phyloP scores from a whole-genome alignment of 176 grass and related monocot species.

The Microstegium vimineum region DNA sequence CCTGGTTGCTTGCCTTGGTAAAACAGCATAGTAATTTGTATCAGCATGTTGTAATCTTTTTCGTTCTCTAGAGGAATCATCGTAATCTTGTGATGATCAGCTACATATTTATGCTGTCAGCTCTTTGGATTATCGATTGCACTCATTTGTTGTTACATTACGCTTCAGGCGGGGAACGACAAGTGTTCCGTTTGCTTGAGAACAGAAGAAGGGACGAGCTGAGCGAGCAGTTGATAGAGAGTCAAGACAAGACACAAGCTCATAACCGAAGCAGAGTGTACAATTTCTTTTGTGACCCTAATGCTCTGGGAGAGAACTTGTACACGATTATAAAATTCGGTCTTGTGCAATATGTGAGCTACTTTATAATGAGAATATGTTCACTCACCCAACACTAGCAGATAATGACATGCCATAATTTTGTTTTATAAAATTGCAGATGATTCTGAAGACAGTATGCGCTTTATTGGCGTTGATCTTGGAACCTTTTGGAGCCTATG shows the following conservation, averaged over 20 bases:
- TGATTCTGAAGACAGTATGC: slow-evolving; percentile 87
- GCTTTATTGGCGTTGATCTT: slow-evolving; percentile 79
- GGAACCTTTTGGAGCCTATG: slow-evolving; percentile 75
- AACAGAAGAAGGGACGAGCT: slow-evolving; percentile 54
- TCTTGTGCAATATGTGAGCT: slow-evolving; percentile 86
- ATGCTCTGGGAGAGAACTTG: slow-evolving; percentile 54
- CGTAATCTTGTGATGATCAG: not conserved
- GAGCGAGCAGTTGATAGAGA: slow-evolving; percentile 46
- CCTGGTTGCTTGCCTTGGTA: slow-evolving; percentile 88
- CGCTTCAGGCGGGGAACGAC: slow-evolving; percentile 63
- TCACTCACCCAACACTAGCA: not conserved
- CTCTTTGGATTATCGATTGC: not conserved
- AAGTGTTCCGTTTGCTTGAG: slow-evolving; percentile 69
- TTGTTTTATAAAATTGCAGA: slow-evolving; percentile 37
- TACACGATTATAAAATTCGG: slow-evolving; percentile 86
- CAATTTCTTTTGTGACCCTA: slow-evolving; percentile 59
- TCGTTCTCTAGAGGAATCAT: not conserved
- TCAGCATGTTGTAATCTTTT: not conserved
- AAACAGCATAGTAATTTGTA: not conserved
- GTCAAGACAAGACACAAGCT: slow-evolving; percentile 32
- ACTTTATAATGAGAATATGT: not conserved
- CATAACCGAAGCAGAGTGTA: not conserved
- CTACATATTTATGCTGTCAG: not conserved
- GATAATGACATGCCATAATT: not conserved
- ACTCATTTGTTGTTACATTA: not conserved